Evolutionary conservation across 257 asterid species (phyloP), one percentile per base, ranked within the genome.

Genomic region (Solanum rostratum): DNA sequence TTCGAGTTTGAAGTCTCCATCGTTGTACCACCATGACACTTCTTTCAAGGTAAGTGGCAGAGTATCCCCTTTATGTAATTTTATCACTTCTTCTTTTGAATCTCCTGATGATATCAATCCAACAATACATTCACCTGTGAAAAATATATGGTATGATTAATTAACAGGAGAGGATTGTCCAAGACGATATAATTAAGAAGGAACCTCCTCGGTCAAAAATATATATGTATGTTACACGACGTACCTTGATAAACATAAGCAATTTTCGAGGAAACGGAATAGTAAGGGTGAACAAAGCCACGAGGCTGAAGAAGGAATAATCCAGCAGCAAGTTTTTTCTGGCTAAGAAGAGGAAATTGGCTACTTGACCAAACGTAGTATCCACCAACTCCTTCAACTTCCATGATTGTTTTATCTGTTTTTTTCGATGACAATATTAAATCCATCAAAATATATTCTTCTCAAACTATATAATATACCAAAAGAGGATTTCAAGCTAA

Each of bases 271-370:
- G 89, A 20, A 80, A 87, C 88, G 0, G 92, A 49, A 73, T 85
- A 89, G 80, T 92, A 93, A 19, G 94, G 94, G 52, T 88, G 84
- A 71, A 90, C 90, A 24, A 92, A 87, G 62, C 91, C 92, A 4
- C 85, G 91, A 0, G 90, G 91, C 2, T 57, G 88, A 43, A 90
- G 37, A 55, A 90, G 83, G 1, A 92, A 84, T 46, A 85, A 90
- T 19, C 94, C 92, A 82, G 91, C 92, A 19, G 87, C 89, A 52
- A 88, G 59, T 43, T 79, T 84, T 27, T 88, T 86, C 57, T 59
- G n/a, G 12, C 54, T 50, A 3, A 90, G 76, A 19, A 55, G 37
- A 41, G 93, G 92, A 82, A 79, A 52, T 5, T 69, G 80, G 6
- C 87, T 79, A 6, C 80, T 65, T 0, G 93, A 87, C 95, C 93